A percentile compares a stretch with the other conserved stretches of the same genome.
Evolutionary conservation across 163 green algal genomes (phyloP).

Genomic region (Scenedesmus sp.): DNA sequence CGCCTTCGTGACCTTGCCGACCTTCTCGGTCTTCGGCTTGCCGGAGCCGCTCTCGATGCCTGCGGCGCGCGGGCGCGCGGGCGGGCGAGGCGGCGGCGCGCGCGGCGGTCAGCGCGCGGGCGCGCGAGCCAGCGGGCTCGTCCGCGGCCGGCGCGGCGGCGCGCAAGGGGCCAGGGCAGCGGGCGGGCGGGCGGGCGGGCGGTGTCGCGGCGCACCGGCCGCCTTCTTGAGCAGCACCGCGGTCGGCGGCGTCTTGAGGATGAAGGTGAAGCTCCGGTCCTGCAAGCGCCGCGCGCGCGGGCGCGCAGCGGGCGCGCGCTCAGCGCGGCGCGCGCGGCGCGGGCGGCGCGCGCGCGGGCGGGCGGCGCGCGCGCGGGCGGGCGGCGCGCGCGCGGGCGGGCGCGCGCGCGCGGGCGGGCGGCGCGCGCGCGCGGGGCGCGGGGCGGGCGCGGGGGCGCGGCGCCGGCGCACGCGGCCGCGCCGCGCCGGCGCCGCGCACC

Average conservation of each 20-base stretch:
- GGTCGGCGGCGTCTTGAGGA: constrained; percentile 98
- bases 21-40: constrained; percentile 81
- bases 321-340: too few species aligned
- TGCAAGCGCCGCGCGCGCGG: constrained; percentile 49
- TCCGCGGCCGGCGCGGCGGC: too few species aligned
- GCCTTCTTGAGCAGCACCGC: constrained; percentile 97
- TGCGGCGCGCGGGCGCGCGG: too few species aligned
- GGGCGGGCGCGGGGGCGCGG: neutral
- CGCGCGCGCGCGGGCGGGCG: neutral
- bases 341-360: too few species aligned
- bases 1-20: constrained; percentile 91
- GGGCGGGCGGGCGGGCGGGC: too few species aligned
- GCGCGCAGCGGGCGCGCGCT: neutral
- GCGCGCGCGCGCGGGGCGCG: neutral
- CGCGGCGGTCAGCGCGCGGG: too few species aligned
- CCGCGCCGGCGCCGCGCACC: constrained; percentile 64
- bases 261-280: constrained; percentile 97
- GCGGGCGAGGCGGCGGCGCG: neutral
- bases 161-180: too few species aligned
- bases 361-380: too few species aligned
- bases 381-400: too few species aligned
- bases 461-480: too few species aligned
- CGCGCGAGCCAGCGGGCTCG: too few species aligned
- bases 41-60: constrained; percentile 78
- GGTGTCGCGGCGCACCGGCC: constrained; percentile 64